Conservation (phyloP, 139 green algal genomes). For the Marvania coccoides region DNA sequence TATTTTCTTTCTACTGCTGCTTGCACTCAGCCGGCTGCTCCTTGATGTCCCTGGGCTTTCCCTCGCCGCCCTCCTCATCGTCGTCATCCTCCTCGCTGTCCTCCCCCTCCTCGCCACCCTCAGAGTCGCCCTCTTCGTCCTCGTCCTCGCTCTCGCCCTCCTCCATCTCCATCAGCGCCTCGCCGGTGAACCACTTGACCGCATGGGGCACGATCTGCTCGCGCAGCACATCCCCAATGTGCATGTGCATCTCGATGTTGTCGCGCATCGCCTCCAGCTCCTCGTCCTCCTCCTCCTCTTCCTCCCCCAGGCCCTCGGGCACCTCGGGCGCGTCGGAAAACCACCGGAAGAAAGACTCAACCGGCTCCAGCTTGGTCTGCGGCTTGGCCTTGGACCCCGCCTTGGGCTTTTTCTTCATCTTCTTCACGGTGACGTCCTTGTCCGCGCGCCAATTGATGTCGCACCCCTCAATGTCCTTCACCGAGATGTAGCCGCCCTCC, state of each 20-base stretch:
- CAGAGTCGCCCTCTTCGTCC: constrained; percentile 4
- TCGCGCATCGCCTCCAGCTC: constrained; percentile 84
- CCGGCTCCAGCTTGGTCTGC: constrained; percentile 78
- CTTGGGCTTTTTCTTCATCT: constrained; percentile 96
- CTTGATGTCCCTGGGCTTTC: constrained; percentile 2
- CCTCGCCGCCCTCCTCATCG: constrained; percentile 32
- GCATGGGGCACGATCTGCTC: constrained; percentile 82
- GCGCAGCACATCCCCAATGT: constrained; percentile 61
- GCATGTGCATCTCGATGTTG: constrained; percentile 79
- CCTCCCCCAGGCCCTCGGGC: constrained; percentile 50
- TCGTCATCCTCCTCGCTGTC: constrained; percentile 69
- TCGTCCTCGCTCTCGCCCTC: constrained; percentile 16
- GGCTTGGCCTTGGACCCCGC: constrained; percentile 66
- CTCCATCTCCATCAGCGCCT: constrained; percentile 66
- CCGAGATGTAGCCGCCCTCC: constrained; percentile 49
- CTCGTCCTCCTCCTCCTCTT: constrained; percentile 75
- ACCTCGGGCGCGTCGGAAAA: constrained; percentile 75
- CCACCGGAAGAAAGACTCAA: constrained; percentile 92
- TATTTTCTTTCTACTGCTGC: constrained; percentile 37
- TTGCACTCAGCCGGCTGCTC: constrained; percentile 36
- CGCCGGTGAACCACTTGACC: constrained; percentile 86
- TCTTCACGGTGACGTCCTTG: constrained; percentile 87
- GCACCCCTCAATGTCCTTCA: constrained; percentile 39
- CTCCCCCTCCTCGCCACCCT: constrained; percentile 11
- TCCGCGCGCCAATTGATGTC: constrained; percentile 84